Base-by-base conservation (phyloP, 306 rosid genomes). In the Rosa lucieae region DNA sequence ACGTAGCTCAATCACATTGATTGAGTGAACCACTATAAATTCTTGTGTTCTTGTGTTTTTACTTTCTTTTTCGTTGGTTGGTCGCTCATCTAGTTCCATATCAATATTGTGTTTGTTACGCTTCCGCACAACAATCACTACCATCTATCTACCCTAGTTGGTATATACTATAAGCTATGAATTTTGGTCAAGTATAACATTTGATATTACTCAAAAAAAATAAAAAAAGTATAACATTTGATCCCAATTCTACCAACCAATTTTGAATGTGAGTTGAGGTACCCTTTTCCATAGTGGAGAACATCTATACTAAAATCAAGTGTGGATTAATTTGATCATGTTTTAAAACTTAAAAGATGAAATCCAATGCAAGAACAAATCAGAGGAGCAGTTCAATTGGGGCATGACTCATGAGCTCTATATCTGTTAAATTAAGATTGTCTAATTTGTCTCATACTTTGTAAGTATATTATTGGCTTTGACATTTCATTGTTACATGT, bases 221-320 rank as follows among this genome's bases (percentile, higher is more conserved):
- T 23, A 23, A 23, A 0, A 12, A 49, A n/a, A 73, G n/a, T 40
- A 58, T 5, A 26, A 20, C 23, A 55, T 23, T 74, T 74, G 39
- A 56, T 56, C 12, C 10, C 58, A 58, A 37, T 40, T 23, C 37
- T 21, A 58, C 78, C 67, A 10, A 58, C 67, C 37, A 53, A 39
- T 6, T 73, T 20, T 39, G 37, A 74, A 74, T 39, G 48, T 52
- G 37, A 73, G 77, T 52, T 37, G 49, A 73, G 49, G 12, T 73
- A 3, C 77, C 66, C 49, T 73, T 53, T 37, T n/a, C 8, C 51
- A 11, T 37, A 20, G 72, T 14, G 66, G 72, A 37, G 32, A 52
- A 62, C 29, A 39, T 20, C 8, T 32, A 48, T 51, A 51, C 11
- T 4, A 21, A 73, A 37, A 12, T n/a, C 0, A 42, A 51, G n/a